Percentiles rank a stretch among this genome's conserved stretches.
Conservation (phyloP, 2,329 filamentous ascomycete genomes). For the Fusarium aywerte region DNA sequence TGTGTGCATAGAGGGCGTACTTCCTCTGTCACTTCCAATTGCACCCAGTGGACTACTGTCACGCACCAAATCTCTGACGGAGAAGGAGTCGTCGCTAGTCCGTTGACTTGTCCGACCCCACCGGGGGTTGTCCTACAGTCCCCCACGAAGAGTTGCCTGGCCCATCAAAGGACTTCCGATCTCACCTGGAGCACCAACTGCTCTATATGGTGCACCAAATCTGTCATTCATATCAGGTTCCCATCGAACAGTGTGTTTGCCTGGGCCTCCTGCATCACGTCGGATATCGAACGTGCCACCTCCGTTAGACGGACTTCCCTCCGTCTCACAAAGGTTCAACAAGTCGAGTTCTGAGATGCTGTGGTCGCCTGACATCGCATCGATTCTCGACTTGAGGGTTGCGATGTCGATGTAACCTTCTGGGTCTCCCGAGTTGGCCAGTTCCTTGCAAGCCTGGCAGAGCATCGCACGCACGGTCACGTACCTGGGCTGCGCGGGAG, state of each 20-base stretch:
- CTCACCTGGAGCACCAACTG: constrained; percentile 70
- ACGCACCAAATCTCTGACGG: constrained; percentile 28
- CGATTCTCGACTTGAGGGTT: constrained; percentile 72
- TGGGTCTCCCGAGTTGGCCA: constrained; percentile 56
- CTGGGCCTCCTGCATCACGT: constrained; percentile 56
- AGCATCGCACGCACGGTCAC: constrained; percentile 78
- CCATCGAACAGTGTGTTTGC: constrained; percentile 62
- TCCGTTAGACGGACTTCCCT: constrained; percentile 86
- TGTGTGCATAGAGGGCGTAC: constrained; percentile 11
- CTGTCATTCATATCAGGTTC: constrained; percentile 63
- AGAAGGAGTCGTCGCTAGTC: constrained; percentile 7
- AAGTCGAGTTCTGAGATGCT: constrained; percentile 70
- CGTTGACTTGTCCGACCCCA: constrained; percentile 10
- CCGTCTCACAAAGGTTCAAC: constrained; percentile 87
- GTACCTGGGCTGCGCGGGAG: constrained; percentile 67
- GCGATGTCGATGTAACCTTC: constrained; percentile 78
- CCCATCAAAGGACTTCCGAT: constrained; percentile 74
- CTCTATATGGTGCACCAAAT: constrained; percentile 54
- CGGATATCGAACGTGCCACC: constrained; percentile 86
- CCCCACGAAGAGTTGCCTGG: constrained; percentile 52
- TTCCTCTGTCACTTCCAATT: constrained; percentile 11
- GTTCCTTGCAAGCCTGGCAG: constrained; percentile 79
- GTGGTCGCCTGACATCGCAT: constrained; percentile 60
- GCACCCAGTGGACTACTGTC: constrained; percentile 24
- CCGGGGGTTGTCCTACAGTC: constrained; percentile 47